These are phyloP conservation scores for Penicillium turbatum DNA, from an alignment of 495 filamentous ascomycete genomes.

Conservation along the genomic window DNA sequence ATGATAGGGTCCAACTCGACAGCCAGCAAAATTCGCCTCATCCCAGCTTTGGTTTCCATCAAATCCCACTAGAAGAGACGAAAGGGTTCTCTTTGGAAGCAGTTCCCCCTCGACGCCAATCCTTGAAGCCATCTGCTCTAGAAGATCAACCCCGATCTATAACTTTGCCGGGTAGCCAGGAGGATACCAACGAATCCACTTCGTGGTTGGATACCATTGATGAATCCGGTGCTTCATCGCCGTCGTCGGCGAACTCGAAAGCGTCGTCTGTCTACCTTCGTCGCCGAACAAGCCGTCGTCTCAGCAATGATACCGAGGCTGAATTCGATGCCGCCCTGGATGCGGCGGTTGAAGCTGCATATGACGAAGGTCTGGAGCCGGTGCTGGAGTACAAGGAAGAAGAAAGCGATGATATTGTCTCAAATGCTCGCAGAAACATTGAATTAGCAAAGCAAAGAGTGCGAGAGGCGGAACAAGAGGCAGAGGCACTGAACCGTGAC, in stretches of 20 bases:
- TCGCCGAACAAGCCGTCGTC: slow-evolving; percentile 59
- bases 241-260: slow-evolving; percentile 77
- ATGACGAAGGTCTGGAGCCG: slow-evolving; percentile 87
- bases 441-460: slow-evolving; percentile 76
- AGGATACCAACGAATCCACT: slow-evolving; percentile 65
- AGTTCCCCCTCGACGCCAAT: slow-evolving; percentile 41
- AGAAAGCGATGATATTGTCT: slow-evolving; percentile 43
- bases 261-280: slow-evolving; percentile 65
- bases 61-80: slow-evolving; percentile 20
- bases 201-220: slow-evolving; percentile 98
- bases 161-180: slow-evolving; percentile 19
- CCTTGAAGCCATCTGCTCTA: slow-evolving; percentile 31
- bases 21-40: slow-evolving; percentile 21
- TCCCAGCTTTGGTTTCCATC: slow-evolving; percentile 19
- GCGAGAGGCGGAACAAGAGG: slow-evolving; percentile 73
- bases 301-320: slow-evolving; percentile 77
- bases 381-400: slow-evolving; percentile 43
- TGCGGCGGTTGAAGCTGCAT: slow-evolving; percentile 93
- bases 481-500: slow-evolving; percentile 53
- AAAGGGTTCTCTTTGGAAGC: slow-evolving; percentile 21
- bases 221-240: slow-evolving; percentile 79
- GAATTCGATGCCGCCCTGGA: slow-evolving; percentile 95
- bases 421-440: slow-evolving; percentile 62
- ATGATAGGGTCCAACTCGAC: slow-evolving; percentile 34
- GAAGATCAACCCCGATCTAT: slow-evolving; percentile 23